A percentile compares a stretch with the other conserved stretches of the same genome.
phyloP scores from a whole-genome alignment of 2,329 filamentous ascomycete genomes.

The Penicillium sclerotiorum region DNA sequence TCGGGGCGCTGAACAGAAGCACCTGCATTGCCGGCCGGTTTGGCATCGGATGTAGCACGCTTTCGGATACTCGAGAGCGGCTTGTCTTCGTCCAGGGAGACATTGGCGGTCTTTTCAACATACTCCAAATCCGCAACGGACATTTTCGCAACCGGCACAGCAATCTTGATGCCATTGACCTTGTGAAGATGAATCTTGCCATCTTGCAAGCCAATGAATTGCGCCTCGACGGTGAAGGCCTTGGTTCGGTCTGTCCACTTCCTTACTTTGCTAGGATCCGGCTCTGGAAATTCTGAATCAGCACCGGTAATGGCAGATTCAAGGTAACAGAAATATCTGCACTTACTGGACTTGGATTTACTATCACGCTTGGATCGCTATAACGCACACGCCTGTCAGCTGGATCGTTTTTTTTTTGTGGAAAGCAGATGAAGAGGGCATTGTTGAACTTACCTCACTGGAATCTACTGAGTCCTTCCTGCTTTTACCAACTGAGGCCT shows the following conservation, averaged over 20 bases:
- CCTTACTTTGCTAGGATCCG: conserved; percentile 78
- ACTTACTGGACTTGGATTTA: conserved; percentile 79
- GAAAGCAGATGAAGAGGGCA: not conserved
- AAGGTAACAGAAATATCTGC: not conserved
- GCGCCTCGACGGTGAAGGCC: conserved; percentile 95
- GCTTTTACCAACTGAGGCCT: conserved; percentile 70
- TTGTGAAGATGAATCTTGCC: conserved; percentile 98
- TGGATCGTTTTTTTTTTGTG: conserved; percentile 58
- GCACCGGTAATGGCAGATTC: not conserved
- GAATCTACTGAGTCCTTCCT: conserved; percentile 59
- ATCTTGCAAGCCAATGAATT: conserved; percentile 92
- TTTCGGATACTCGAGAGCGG: conserved; percentile 76
- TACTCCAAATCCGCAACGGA: conserved; percentile 92
- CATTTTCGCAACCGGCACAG: conserved; percentile 94
- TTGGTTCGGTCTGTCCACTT: conserved; percentile 95
- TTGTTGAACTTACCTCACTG: conserved; percentile 70
- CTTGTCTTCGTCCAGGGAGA: conserved; percentile 89
- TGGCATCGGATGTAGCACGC: conserved; percentile 35
- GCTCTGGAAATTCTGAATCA: conserved; percentile 59
- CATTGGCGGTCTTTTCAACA: conserved; percentile 83
- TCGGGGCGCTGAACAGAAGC: conserved; percentile 53
- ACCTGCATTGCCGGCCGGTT: conserved; percentile 40
- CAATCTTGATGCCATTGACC: conserved; percentile 96
- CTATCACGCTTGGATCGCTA: conserved; percentile 68
- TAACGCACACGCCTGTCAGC: conserved; percentile 65